Base-by-base conservation (phyloP, 306 rosid species). In the Ceratonia siliqua region DNA sequence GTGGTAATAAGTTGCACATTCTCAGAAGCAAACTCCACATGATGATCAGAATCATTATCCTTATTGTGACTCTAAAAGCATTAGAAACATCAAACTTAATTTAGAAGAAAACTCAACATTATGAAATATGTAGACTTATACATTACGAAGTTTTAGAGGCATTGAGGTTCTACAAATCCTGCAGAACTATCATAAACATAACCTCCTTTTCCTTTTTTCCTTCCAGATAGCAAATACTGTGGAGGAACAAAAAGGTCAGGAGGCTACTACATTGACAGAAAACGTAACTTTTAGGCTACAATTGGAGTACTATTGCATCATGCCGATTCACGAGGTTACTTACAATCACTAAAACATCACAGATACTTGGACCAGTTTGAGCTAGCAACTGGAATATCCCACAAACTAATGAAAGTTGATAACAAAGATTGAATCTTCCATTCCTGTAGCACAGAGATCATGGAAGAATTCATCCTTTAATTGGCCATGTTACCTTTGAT, bases 1-100 rank as follows among this genome's bases (percentile, higher is more conserved):
- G 93, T 86, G 78, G 88, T 86, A 80, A 94, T 86, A 76, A 92
- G 87, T 76, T 79, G 76, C 78, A 94, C 95, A 57, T 92, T 94
- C 22, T 89, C 97, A 21, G 83, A 62, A 49, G 90, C 80, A 79
- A 88, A 90, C 66, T 90, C 93, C 72, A 76, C 83, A 50, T 79
- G 42, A 53, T 89, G 85, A 43, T 88, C 97, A 77, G 93, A 83
- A 15, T 82, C 94, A 20, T 76, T 66, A 42, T 75, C 94, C 59
- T 10, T 72, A 28, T 75, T 20, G 63, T 30, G 76, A 82, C 65
- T 0, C 96, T 94, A 28, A 86, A 77, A 68, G 73, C 70, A 78
- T 71, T 41, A 75, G 21, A 42, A 85, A 77, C 48, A 84, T 43
- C 75, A 75, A 42, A 82, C 57, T 61, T 69, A 48, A 48, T 24